These are phyloP conservation scores for Dryas integrifolia DNA, from an alignment of 331 rosid genomes.

Conservation along the genomic window DNA sequence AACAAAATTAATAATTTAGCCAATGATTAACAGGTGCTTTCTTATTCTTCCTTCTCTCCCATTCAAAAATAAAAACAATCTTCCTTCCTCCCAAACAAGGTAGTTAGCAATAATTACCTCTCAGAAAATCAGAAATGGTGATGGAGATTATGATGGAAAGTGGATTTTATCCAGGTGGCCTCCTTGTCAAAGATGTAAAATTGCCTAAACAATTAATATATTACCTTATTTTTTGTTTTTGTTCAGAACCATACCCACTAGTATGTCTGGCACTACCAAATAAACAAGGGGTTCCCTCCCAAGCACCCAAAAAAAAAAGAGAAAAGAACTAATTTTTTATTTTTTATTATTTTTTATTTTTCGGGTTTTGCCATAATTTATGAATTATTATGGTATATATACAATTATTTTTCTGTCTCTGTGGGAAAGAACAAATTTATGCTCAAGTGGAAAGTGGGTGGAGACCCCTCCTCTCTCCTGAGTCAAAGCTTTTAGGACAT, in stretches of 20 bases:
- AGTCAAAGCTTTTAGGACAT: slow-evolving; percentile 35
- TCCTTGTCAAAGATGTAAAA: background rate
- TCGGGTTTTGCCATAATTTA: background rate
- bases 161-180: background rate
- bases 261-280: background rate
- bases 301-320: no score
- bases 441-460: slow-evolving; percentile 25
- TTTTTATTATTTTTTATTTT: background rate
- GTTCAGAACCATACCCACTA: background rate
- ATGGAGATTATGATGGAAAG: background rate
- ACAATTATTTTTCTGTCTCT: background rate
- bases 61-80: no score
- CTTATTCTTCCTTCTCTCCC: no score
- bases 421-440: background rate
- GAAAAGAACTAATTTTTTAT: no score
- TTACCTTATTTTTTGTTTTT: background rate
- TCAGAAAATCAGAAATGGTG: background rate
- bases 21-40: slow-evolving; percentile 15
- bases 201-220: no score
- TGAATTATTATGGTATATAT: slow-evolving; percentile 3
- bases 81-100: background rate
- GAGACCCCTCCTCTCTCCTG: background rate
- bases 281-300: slow-evolving; percentile 3
- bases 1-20: no score
- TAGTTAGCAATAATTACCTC: slow-evolving; percentile 8